Conservation (phyloP, 1,284 basidiomycete genomes). For the Fomes fomentarius region DNA sequence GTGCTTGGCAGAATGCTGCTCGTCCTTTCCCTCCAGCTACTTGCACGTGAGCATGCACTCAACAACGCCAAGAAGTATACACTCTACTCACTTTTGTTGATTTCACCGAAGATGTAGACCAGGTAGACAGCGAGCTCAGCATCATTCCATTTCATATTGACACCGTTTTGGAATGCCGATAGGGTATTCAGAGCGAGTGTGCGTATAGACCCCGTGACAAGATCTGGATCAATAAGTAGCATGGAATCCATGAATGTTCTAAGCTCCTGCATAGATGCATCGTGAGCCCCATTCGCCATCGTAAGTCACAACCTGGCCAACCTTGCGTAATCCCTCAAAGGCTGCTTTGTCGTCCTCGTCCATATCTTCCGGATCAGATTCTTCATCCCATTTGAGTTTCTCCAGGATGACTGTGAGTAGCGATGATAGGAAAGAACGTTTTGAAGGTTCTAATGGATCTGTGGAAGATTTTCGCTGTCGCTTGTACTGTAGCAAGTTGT, state of each 20-base stretch:
- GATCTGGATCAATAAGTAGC: conserved; percentile 78
- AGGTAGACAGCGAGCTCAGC: conserved; percentile 93
- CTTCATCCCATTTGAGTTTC: conserved; percentile 93
- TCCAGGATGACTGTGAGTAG: conserved; percentile 81
- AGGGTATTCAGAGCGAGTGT: conserved; percentile 77
- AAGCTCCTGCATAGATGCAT: conserved; percentile 60
- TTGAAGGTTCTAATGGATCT: conserved; percentile 71
- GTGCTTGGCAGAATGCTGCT: conserved; percentile 74
- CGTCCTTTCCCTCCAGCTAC: conserved; percentile 75
- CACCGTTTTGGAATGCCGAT: conserved; percentile 63
- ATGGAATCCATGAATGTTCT: conserved; percentile 84
- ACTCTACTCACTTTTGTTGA: conserved; percentile 71
- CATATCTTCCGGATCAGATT: conserved; percentile 79
- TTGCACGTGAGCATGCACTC: not conserved
- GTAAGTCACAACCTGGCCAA: conserved; percentile 30
- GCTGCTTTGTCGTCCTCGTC: conserved; percentile 89
- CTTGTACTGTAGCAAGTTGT: conserved; percentile 64
- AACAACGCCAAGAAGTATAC: not conserved
- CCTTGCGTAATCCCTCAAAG: conserved; percentile 89
- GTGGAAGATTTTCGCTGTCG: conserved; percentile 69
- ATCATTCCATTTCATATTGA: conserved; percentile 86
- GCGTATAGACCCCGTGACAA: conserved; percentile 76
- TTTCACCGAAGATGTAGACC: conserved; percentile 93
- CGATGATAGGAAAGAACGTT: conserved; percentile 80
- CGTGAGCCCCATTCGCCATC: not conserved